Conservation (phyloP, 192 early-diverging fungal species). For the Ambispora gerdemannii region DNA sequence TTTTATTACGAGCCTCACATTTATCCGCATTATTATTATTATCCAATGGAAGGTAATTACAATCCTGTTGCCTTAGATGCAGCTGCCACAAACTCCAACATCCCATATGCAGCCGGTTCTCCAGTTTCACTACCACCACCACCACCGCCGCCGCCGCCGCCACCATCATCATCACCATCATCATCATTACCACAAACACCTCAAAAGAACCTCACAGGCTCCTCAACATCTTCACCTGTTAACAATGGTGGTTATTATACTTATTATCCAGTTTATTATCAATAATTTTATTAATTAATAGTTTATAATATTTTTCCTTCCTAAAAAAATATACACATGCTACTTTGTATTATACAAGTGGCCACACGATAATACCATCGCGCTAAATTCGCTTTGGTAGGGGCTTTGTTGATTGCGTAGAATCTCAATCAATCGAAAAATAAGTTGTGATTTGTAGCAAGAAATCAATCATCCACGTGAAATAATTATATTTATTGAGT, state of each 20-base stretch:
- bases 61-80: background rate
- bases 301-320: background rate
- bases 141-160: too few species aligned
- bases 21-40: constrained; percentile 21
- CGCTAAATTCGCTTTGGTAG: background rate
- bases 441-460: background rate
- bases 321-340: background rate
- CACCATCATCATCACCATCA: too few species aligned
- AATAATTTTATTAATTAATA: background rate
- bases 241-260: background rate
- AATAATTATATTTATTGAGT: too few species aligned
- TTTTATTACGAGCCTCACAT: constrained; percentile 31
- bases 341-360: too few species aligned
- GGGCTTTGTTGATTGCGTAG: background rate
- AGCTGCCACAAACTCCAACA: background rate
- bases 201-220: background rate
- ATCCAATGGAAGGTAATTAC: background rate
- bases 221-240: background rate
- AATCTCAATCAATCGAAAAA: too few species aligned
- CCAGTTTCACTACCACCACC: too few species aligned
- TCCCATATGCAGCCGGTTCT: too few species aligned
- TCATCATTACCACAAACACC: background rate
- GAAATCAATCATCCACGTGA: background rate
- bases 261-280: background rate
- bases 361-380: background rate